Evolutionary conservation across 129 eudicot species (phyloP).

Genomic region (Escallonia herrerae): DNA sequence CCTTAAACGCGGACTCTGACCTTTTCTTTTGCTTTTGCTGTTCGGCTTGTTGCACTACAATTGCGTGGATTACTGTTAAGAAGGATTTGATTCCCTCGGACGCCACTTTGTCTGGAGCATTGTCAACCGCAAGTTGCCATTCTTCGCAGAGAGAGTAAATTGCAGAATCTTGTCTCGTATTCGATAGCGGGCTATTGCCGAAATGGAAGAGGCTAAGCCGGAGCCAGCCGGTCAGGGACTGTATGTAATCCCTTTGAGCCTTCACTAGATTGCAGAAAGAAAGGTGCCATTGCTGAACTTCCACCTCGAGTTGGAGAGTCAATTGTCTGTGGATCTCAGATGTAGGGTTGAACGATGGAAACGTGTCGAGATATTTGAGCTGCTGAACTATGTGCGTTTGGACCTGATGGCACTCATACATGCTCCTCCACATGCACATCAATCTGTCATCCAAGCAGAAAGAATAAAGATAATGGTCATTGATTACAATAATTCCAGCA

Average conservation of each 20-base stretch:
- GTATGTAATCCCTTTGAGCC: constrained; percentile 82
- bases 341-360: constrained; percentile 56
- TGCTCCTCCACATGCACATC: constrained; percentile 92
- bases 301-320: constrained; percentile 87
- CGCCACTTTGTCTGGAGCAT: constrained; percentile 90
- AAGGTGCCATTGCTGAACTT: constrained; percentile 85
- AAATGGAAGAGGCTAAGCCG: constrained; percentile 91
- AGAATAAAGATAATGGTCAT: background rate
- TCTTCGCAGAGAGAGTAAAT: constrained; percentile 86
- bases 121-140: constrained; percentile 81
- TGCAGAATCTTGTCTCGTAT: constrained; percentile 57
- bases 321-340: constrained; percentile 82
- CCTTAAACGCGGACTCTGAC: constrained; percentile 54
- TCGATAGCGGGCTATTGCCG: constrained; percentile 37
- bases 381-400: constrained; percentile 90
- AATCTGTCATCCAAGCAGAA: constrained; percentile 38
- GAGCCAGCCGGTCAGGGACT: constrained; percentile 93
- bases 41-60: constrained; percentile 82
- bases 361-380: constrained; percentile 61
- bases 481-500: too few species aligned
- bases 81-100: constrained; percentile 86
- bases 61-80: constrained; percentile 58
- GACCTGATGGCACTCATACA: constrained; percentile 94
- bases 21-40: constrained; percentile 75
- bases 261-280: constrained; percentile 75